Percentiles rank a stretch among this genome's conserved stretches.
Evolutionary conservation across 228 moss, liverwort and hornwort species (phyloP).

Genomic region (Sphagnum fallax): DNA sequence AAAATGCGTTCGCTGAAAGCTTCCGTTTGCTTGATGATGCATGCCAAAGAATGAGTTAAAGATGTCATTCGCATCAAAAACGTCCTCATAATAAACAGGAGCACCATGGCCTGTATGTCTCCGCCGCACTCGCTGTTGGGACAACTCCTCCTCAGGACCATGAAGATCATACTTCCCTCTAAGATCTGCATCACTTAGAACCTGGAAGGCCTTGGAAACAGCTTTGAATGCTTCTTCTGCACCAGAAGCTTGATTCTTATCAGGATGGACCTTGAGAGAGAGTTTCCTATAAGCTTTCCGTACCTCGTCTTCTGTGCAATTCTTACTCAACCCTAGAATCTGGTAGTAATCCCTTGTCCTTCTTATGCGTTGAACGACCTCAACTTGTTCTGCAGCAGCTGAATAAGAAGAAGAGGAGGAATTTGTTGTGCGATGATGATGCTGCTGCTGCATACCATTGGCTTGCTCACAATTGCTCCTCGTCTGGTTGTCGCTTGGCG

Average conservation of each 20-base stretch:
- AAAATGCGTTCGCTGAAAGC: slow-evolving; percentile 74
- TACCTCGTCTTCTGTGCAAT: slow-evolving; percentile 83
- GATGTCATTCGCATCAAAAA: slow-evolving; percentile 89
- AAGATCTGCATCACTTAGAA: slow-evolving; percentile 74
- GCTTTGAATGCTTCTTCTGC: slow-evolving; percentile 97
- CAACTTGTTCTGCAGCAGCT: slow-evolving; percentile 29
- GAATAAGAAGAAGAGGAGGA: no score
- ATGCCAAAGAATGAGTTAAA: slow-evolving; percentile 95
- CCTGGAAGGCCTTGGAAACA: slow-evolving; percentile 83
- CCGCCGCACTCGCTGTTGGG: no score
- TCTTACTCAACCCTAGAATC: slow-evolving; percentile 74
- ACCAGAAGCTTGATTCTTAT: slow-evolving; percentile 76
- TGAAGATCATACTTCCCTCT: slow-evolving; percentile 87
- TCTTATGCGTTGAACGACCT: slow-evolving; percentile 79
- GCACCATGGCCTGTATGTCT: no score
- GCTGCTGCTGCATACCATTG: background rate
- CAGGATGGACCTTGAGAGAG: slow-evolving; percentile 95
- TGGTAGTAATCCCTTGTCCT: slow-evolving; percentile 92
- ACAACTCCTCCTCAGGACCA: slow-evolving; percentile 75
- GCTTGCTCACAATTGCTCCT: slow-evolving; percentile 10
- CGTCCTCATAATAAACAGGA: slow-evolving; percentile 70
- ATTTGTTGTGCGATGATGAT: no score
- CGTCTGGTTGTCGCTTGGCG: slow-evolving; percentile 14
- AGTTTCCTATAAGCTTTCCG: slow-evolving; percentile 94
- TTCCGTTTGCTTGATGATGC: slow-evolving; percentile 68